Conservation (phyloP, 2,329 filamentous ascomycete genomes). For the Xylaria sp. region DNA sequence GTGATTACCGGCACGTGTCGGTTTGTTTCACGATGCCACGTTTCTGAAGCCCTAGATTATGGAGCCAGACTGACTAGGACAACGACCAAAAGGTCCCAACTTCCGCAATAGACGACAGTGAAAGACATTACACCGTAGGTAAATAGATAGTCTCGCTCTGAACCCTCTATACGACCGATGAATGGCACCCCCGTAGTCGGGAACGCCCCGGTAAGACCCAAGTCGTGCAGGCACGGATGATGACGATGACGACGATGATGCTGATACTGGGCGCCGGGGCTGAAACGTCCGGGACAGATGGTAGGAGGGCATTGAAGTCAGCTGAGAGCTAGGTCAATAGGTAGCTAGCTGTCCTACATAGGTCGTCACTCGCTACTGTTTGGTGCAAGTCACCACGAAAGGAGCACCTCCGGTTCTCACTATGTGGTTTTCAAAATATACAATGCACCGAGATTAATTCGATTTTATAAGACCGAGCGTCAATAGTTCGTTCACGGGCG, state of each 20-base stretch:
- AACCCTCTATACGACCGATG: slow-evolving; percentile 3
- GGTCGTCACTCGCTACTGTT: slow-evolving; percentile 11
- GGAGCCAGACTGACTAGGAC: neutral
- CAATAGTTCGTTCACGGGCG: neutral
- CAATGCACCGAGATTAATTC: neutral
- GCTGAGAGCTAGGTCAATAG: slow-evolving; percentile 4
- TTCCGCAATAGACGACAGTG: neutral
- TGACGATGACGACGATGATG: neutral
- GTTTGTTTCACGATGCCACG: neutral
- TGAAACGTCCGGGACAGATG: slow-evolving; percentile 3
- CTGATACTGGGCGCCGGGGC: slow-evolving; percentile 5
- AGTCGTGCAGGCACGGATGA: slow-evolving; percentile 8
- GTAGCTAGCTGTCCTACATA: neutral
- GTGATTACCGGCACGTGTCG: slow-evolving; percentile 1
- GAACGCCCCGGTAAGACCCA: neutral
- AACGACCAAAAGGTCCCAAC: slow-evolving; percentile 5
- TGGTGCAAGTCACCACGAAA: neutral
- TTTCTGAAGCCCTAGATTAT: neutral
- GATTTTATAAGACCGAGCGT: neutral
- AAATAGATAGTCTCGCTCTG: neutral
- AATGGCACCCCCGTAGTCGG: neutral
- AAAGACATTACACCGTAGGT: neutral
- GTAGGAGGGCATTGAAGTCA: slow-evolving; percentile 11
- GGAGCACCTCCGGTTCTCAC: slow-evolving; percentile 2
- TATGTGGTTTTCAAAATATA: neutral